Percentiles rank a stretch among this genome's conserved stretches.
Conservation (phyloP, 257 asterid species). For the Solanum tacnaense region DNA sequence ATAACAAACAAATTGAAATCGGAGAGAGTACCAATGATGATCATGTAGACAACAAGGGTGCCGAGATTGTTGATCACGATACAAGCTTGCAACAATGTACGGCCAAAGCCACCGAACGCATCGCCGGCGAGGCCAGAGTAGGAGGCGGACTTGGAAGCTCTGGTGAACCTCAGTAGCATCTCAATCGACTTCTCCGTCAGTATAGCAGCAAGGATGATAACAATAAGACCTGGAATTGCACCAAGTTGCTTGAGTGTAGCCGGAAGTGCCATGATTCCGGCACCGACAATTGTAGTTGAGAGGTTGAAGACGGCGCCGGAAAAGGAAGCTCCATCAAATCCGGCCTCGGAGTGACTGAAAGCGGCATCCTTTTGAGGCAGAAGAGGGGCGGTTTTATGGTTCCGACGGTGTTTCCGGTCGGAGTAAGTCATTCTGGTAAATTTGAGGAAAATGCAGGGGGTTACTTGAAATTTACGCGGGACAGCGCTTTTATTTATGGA, state of each 20-base stretch:
- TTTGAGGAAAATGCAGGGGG: background rate
- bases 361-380: conserved; percentile 33
- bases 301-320: conserved; percentile 78
- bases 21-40: conserved; percentile 47
- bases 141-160: conserved; percentile 54
- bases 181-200: conserved; percentile 73
- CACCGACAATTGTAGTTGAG: conserved; percentile 79
- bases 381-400: conserved; percentile 48
- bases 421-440: conserved; percentile 30
- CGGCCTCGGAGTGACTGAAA: conserved; percentile 13
- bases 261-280: conserved; percentile 91
- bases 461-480: conserved; percentile 8
- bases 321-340: conserved; percentile 50
- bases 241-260: conserved; percentile 78
- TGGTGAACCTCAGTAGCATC: conserved; percentile 58
- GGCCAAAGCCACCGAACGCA: conserved; percentile 46
- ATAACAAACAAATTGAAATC: background rate
- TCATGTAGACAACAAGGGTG: conserved; percentile 74
- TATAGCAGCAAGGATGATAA: conserved; percentile 51
- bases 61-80: conserved; percentile 70
- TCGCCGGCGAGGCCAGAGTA: conserved; percentile 68
- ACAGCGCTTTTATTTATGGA: background rate
- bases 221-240: conserved; percentile 49
- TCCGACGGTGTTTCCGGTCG: conserved; percentile 63
- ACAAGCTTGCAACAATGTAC: conserved; percentile 56